These are phyloP conservation scores for Reticulomyxa filosa DNA, from an alignment of 78 protist species.

Conservation along the genomic window DNA sequence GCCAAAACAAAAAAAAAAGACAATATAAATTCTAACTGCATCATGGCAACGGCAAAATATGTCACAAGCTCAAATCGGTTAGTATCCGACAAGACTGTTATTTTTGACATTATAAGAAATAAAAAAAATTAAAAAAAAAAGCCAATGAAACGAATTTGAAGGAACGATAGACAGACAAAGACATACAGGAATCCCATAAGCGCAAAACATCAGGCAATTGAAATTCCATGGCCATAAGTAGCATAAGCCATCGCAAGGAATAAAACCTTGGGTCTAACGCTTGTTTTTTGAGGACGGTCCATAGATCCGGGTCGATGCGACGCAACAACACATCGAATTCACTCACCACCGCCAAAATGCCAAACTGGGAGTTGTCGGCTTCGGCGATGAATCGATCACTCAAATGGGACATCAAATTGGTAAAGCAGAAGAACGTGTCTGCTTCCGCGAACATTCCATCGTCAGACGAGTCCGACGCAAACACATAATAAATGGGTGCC, in stretches of 20 bases:
- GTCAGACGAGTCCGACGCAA: not conserved
- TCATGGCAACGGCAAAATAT: too few relatives aligned
- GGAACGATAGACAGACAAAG: too few relatives aligned
- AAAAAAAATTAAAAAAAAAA: too few relatives aligned
- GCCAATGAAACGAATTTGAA: too few relatives aligned
- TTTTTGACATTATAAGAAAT: too few relatives aligned
- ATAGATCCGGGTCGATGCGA: not conserved
- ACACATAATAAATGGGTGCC: constrained; percentile 20
- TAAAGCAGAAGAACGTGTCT: constrained; percentile 25
- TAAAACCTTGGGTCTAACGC: not conserved
- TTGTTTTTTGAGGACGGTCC: not conserved
- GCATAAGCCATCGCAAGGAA: constrained; percentile 20
- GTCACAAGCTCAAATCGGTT: too few relatives aligned
- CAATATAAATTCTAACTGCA: too few relatives aligned
- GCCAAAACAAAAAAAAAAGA: too few relatives aligned
- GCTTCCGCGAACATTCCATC: not conserved
- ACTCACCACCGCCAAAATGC: constrained; percentile 3
- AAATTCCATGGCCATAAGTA: constrained; percentile 1
- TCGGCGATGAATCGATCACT: not conserved
- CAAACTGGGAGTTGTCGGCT: not conserved
- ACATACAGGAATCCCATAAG: too few relatives aligned
- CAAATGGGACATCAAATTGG: constrained; percentile 10
- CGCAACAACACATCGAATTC: not conserved
- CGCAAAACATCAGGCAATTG: constrained; percentile 8
- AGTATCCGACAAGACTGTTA: too few relatives aligned